Percentiles rank a stretch among this genome's conserved stretches.
Conservation (phyloP, 2,329 filamentous ascomycete species). For the Fusarium albidum region DNA sequence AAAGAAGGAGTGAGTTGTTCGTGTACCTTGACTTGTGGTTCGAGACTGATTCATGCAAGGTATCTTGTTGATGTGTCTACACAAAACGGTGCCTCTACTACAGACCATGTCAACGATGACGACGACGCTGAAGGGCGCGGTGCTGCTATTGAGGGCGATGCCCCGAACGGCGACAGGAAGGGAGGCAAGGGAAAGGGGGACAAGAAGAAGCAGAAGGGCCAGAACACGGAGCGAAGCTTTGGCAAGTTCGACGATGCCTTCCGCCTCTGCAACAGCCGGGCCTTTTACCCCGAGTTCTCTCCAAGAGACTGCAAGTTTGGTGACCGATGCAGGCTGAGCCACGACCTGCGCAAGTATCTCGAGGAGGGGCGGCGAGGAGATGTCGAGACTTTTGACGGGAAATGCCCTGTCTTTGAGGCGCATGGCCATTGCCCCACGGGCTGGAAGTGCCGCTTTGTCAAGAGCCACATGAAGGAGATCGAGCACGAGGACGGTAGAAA, state of each 20-base stretch:
- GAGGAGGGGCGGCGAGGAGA: conserved; percentile 83
- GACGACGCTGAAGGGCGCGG: conserved; percentile 58
- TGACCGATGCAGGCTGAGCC: conserved; percentile 80
- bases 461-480: conserved; percentile 85
- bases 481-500: conserved; percentile 81
- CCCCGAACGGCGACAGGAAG: conserved; percentile 67
- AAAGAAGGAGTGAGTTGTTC: conserved; percentile 70
- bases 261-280: conserved; percentile 78
- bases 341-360: conserved; percentile 87
- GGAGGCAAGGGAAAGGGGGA: conserved; percentile 47
- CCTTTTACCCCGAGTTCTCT: conserved; percentile 80
- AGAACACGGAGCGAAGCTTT: conserved; percentile 86
- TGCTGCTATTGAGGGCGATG: conserved; percentile 45
- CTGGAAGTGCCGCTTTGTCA: conserved; percentile 94
- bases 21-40: background rate
- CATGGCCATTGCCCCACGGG: conserved; percentile 82
- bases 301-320: conserved; percentile 80
- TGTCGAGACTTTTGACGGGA: conserved; percentile 75
- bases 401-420: conserved; percentile 82
- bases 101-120: conserved; percentile 50
- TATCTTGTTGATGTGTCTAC: conserved; percentile 51
- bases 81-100: conserved; percentile 34
- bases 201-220: conserved; percentile 63
- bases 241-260: conserved; percentile 81
- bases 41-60: conserved; percentile 39